Evolutionary conservation across 306 rosid genomes (phyloP), one percentile per base, ranked within the genome.

Genomic region (Ochetophila trinervis): DNA sequence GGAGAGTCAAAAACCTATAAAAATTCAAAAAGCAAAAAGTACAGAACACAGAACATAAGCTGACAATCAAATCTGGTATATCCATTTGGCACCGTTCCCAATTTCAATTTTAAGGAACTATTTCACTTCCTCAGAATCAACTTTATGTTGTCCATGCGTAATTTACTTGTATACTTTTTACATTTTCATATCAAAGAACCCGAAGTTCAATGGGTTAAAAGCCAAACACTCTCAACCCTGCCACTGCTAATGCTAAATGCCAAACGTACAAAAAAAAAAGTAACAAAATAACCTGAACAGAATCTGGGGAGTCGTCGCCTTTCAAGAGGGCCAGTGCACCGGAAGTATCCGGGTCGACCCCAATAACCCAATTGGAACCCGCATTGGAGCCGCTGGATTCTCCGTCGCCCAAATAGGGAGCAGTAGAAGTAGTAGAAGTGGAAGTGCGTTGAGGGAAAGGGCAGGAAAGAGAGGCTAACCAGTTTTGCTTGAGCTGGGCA

Each of bases 281-380:
- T 1, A 54, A 23, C 13, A 16, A 65, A 62, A 12, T 49, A 69
- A 88, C 98, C 98, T 87, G 88, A 71, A 93, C 85, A 22, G 87
- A 74, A 67, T 37, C 74, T 67, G 60, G 75, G 7, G 79, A 76
- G 23, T 70, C 81, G 4, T 69, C 49, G 27, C 65, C 68, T 77
- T 79, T 85, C 83, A 92, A 65, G 42, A 92, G 70, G 27, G 95
- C 93, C 35, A 92, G 74, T 3, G 96, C 98, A 48, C 98, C 98
- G 56, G 83, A 68, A 52, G 74, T 65, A 76, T 92, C 98, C 6
- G 96, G 98, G 76, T 92, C 98, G 45, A 92, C 63, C 40, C 98
- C 96, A 62, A 89, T 69, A 65, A 89, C 81, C 86, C 89, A 87
- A 44, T 74, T 71, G 10, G 78, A 78, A 17, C 59, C 76, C n/a